A percentile compares a stretch with the other conserved stretches of the same genome.
phyloP scores from a whole-genome alignment of 2,329 filamentous ascomycete genomes.

The Acrodontium crateriforme region DNA sequence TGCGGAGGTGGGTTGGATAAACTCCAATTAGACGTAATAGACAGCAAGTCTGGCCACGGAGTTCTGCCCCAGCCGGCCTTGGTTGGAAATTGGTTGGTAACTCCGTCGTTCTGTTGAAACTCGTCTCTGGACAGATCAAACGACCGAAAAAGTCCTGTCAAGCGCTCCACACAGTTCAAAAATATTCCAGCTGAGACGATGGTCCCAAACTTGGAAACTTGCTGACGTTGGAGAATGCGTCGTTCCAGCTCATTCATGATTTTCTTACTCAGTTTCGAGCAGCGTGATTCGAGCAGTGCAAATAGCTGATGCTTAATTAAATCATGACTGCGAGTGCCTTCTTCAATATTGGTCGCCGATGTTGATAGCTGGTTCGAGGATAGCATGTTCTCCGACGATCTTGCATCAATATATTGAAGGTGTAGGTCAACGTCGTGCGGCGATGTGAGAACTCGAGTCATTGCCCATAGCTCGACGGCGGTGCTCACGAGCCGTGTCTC shows the following conservation, averaged over 20 bases:
- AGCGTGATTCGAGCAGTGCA: constrained; percentile 41
- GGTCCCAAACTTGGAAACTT: constrained; percentile 43
- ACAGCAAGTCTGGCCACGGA: not conserved
- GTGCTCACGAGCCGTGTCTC: constrained; percentile 36
- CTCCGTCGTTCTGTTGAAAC: not conserved
- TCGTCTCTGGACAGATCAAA: constrained; percentile 6
- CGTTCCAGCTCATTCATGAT: constrained; percentile 48
- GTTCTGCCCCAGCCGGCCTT: not conserved
- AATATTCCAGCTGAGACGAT: constrained; percentile 46
- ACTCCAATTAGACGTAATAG: not conserved
- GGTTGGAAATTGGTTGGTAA: not conserved
- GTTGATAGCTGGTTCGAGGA: not conserved
- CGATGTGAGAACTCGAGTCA: constrained; percentile 39
- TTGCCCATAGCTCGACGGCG: constrained; percentile 42
- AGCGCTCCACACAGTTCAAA: constrained; percentile 45
- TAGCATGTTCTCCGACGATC: constrained; percentile 18
- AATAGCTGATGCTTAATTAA: constrained; percentile 42
- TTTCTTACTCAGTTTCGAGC: constrained; percentile 36
- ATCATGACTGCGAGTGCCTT: constrained; percentile 19
- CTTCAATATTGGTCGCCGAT: constrained; percentile 3
- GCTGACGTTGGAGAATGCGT: constrained; percentile 43
- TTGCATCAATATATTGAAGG: constrained; percentile 31
- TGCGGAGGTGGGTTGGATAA: constrained; percentile 7
- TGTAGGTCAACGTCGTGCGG: constrained; percentile 31
- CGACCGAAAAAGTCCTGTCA: constrained; percentile 39